Percentiles rank a stretch among this genome's conserved stretches.
These are phyloP conservation scores for Pezicula radicicola DNA, from an alignment of 2,329 filamentous ascomycete genomes.

Conservation along the genomic window DNA sequence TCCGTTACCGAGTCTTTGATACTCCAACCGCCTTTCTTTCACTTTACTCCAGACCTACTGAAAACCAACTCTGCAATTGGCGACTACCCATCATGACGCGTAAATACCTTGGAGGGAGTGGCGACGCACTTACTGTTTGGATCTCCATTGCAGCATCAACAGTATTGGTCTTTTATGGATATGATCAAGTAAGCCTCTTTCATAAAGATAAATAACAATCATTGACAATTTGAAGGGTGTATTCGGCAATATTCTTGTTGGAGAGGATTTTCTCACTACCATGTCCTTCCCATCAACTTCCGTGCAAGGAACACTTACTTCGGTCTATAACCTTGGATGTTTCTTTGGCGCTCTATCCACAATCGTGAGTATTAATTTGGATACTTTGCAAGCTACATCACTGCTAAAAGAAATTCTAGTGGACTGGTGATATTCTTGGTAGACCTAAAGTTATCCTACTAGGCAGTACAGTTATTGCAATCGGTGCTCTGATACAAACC, in stretches of 20 bases:
- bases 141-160: conserved; percentile 48
- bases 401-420: conserved; percentile 25
- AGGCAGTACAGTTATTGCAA: conserved; percentile 33
- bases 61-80: background rate
- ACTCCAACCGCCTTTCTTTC: background rate
- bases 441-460: conserved; percentile 53
- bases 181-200: conserved; percentile 31
- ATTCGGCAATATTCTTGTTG: conserved; percentile 38
- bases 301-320: conserved; percentile 38
- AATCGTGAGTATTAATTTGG: conserved; percentile 15
- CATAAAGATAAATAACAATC: background rate
- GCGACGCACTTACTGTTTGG: conserved; percentile 47
- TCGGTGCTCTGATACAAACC: conserved; percentile 26
- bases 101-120: conserved; percentile 48
- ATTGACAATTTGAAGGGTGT: conserved; percentile 19
- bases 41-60: background rate
- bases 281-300: conserved; percentile 35
- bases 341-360: conserved; percentile 38
- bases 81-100: conserved; percentile 32
- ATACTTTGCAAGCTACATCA: background rate
- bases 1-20: too few species aligned
- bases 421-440: conserved; percentile 51
- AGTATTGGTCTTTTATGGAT: conserved; percentile 47
- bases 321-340: conserved; percentile 40
- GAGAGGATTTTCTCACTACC: conserved; percentile 38